These are phyloP conservation scores for Aspergillus sp. DNA, from an alignment of 2,329 filamentous ascomycete genomes.

Conservation along the genomic window DNA sequence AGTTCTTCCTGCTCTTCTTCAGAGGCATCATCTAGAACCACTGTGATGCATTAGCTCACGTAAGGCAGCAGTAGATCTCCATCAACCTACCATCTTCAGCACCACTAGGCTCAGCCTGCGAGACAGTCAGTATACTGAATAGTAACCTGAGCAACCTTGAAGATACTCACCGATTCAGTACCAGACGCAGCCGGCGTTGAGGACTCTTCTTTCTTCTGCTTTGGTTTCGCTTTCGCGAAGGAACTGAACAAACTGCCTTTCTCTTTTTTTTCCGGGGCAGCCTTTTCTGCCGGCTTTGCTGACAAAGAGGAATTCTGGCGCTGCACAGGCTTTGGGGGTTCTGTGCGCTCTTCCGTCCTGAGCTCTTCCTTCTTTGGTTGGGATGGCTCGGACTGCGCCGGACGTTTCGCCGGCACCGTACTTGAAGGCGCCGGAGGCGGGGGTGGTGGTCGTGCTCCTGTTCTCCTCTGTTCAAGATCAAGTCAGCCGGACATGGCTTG, in stretches of 20 bases:
- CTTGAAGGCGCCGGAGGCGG: slow-evolving; percentile 29
- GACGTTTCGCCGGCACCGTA: slow-evolving; percentile 41
- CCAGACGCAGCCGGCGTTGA: slow-evolving; percentile 35
- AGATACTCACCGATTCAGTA: slow-evolving; percentile 38
- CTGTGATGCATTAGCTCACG: slow-evolving; percentile 35
- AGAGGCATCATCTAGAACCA: slow-evolving; percentile 54
- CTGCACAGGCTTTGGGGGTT: slow-evolving; percentile 19
- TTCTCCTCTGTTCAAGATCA: slow-evolving; percentile 44
- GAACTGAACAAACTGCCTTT: slow-evolving; percentile 72
- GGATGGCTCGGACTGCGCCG: slow-evolving; percentile 29
- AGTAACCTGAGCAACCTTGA: slow-evolving; percentile 1
- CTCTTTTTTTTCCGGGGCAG: slow-evolving; percentile 56
- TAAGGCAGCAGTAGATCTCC: neutral
- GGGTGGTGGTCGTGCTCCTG: slow-evolving; percentile 42
- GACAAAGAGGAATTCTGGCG: slow-evolving; percentile 28
- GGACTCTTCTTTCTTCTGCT: slow-evolving; percentile 47
- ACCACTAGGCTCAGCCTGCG: slow-evolving; percentile 37
- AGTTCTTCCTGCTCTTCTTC: slow-evolving; percentile 57
- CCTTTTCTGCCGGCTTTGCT: slow-evolving; percentile 39
- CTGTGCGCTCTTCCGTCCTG: slow-evolving; percentile 21
- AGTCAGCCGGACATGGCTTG: neutral
- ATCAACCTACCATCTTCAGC: slow-evolving; percentile 51
- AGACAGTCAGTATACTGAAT: neutral
- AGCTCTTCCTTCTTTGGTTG: slow-evolving; percentile 23
- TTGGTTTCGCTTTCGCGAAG: slow-evolving; percentile 71